Conservation (phyloP, 768 basidiomycete genomes). For the Daedalea quercina region DNA sequence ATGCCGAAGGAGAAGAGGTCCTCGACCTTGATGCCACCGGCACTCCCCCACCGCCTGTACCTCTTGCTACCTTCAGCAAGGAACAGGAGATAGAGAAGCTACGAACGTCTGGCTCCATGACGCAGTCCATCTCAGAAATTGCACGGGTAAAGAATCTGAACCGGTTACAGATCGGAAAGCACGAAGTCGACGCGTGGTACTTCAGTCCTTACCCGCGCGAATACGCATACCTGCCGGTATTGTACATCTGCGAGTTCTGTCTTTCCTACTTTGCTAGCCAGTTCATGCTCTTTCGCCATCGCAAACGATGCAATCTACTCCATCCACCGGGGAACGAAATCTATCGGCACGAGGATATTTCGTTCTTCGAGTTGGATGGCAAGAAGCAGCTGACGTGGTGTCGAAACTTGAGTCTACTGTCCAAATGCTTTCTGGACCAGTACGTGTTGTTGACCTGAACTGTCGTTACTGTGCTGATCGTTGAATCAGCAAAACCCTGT, state of each 20-base stretch:
- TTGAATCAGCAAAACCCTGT: constrained; percentile 82
- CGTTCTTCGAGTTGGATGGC: constrained; percentile 98
- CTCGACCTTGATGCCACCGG: constrained; percentile 54
- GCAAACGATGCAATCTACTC: constrained; percentile 81
- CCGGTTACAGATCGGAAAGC: constrained; percentile 89
- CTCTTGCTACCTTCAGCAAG: constrained; percentile 76
- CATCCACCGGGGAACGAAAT: constrained; percentile 99
- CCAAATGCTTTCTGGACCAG: constrained; percentile 99
- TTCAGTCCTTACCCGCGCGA: constrained; percentile 99
- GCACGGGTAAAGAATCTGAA: constrained; percentile 98
- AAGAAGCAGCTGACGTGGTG: constrained; percentile 95
- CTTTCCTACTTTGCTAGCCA: constrained; percentile 86
- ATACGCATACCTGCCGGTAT: constrained; percentile 89
- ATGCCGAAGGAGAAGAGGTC: constrained; percentile 48
- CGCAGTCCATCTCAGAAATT: constrained; percentile 96
- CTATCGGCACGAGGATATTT: constrained; percentile 94
- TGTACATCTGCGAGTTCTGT: constrained; percentile 99
- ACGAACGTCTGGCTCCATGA: constrained; percentile 97
- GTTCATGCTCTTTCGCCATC: constrained; percentile 89
- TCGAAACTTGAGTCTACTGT: constrained; percentile 91
- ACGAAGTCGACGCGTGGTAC: constrained; percentile 99
- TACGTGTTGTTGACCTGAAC: constrained; percentile 33
- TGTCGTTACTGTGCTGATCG: constrained; percentile 15
- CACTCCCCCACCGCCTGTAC: constrained; percentile 44
- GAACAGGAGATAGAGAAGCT: constrained; percentile 99